A percentile compares a stretch with the other conserved stretches of the same genome.
Evolutionary conservation across 139 green algal species (phyloP).

Genomic region (Chlorella sp.): DNA sequence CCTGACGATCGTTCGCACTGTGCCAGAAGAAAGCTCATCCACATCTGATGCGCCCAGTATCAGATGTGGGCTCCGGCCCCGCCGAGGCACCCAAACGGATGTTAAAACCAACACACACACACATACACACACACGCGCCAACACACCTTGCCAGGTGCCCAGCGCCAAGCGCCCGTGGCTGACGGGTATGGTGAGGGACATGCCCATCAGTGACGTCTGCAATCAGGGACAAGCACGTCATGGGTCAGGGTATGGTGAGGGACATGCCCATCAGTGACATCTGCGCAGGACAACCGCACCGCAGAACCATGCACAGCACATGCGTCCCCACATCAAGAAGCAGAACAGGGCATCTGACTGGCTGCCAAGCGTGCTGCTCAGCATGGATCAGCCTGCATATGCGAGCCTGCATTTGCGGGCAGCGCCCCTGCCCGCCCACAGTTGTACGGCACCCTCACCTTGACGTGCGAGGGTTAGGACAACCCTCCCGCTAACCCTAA

Average conservation of each 20-base stretch:
- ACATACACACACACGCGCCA: slow-evolving; percentile 52
- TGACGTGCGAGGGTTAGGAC: neutral
- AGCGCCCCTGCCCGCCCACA: neutral
- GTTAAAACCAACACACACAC: neutral
- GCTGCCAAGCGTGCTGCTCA: neutral
- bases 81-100: neutral
- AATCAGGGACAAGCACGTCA: neutral
- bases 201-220: slow-evolving; percentile 66
- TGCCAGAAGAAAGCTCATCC: neutral
- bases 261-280: slow-evolving; percentile 59
- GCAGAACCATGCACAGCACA: neutral
- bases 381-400: neutral
- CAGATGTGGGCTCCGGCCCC: neutral
- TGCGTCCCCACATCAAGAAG: neutral
- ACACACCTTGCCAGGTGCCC: slow-evolving; percentile 78
- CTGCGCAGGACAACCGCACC: slow-evolving; percentile 22
- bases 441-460: neutral
- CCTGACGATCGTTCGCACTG: slow-evolving; percentile 2
- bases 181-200: slow-evolving; percentile 50
- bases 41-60: neutral
- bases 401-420: neutral
- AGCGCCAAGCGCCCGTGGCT: slow-evolving; percentile 49
- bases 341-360: neutral
- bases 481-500: neutral
- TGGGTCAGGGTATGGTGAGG: neutral